phyloP scores from a whole-genome alignment of 192 early-diverging fungal genomes.

The Geranomyces michiganensis region DNA sequence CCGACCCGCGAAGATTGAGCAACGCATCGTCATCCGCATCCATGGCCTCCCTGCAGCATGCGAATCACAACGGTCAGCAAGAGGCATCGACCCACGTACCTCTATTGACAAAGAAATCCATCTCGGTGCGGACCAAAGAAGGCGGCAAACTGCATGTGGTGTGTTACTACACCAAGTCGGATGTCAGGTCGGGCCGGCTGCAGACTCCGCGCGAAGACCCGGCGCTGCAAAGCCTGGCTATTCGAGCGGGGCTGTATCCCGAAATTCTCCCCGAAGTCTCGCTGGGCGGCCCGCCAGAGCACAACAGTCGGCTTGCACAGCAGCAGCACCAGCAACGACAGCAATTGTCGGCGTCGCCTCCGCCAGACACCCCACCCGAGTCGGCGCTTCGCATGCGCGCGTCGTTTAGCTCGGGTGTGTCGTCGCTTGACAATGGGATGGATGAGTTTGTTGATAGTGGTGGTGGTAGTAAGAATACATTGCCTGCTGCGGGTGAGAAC shows the following conservation, averaged over 20 bases:
- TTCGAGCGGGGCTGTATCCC: slow-evolving; percentile 25
- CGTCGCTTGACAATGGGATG: background rate
- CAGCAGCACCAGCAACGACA: background rate
- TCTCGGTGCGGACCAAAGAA: slow-evolving; percentile 32
- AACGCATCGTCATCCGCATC: background rate
- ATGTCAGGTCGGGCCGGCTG: slow-evolving; percentile 17
- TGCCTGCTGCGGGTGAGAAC: no score
- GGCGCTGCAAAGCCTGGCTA: slow-evolving; percentile 4
- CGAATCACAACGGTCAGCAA: background rate
- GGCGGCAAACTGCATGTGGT: slow-evolving; percentile 31
- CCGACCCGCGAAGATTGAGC: background rate
- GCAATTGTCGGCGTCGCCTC: background rate
- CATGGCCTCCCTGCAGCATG: background rate
- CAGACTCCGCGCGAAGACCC: slow-evolving; percentile 24
- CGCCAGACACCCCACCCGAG: background rate
- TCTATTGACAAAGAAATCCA: slow-evolving; percentile 27
- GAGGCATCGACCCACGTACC: background rate
- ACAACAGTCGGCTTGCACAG: background rate
- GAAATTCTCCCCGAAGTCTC: slow-evolving; percentile 30
- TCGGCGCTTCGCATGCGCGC: background rate
- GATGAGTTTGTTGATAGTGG: background rate
- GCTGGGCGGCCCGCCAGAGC: background rate
- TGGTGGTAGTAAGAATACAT: no score
- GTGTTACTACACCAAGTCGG: slow-evolving; percentile 32
- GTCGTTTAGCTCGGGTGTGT: background rate